phyloP scores from a whole-genome alignment of 2,329 filamentous ascomycete genomes.

The Botrytis tulipae region DNA sequence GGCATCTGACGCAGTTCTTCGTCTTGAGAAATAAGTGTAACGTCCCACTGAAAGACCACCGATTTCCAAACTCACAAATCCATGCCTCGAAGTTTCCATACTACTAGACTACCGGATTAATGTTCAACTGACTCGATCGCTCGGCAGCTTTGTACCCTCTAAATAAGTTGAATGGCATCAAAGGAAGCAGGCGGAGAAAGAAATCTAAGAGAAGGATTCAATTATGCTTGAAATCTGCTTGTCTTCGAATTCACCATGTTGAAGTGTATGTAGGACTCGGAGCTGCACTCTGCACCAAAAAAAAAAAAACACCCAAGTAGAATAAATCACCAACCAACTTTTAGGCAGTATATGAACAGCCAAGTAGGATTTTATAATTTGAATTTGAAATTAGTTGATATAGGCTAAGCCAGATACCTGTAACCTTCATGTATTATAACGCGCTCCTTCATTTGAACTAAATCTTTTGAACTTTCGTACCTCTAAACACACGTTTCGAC shows the following conservation, averaged over 20 bases:
- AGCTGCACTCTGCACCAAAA: neutral
- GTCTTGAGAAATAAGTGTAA: no score
- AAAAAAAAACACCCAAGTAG: neutral
- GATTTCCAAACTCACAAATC: neutral
- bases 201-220: no score
- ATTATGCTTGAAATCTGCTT: no score
- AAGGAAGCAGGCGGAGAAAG: neutral
- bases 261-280: neutral
- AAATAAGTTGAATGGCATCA: accelerated
- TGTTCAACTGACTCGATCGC: no score
- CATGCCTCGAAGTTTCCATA: neutral
- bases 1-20: no score
- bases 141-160: neutral
- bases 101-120: no score
- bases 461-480: neutral
- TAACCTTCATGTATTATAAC: conserved; percentile 5
- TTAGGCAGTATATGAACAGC: neutral
- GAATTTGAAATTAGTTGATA: neutral
- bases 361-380: neutral
- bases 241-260: no score
- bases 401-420: neutral
- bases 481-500: neutral
- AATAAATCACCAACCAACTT: neutral
- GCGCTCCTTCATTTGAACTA: conserved; percentile 4
- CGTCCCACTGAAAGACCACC: no score